Percentiles rank a stretch among this genome's conserved stretches.
These are phyloP conservation scores for Vitis vinifera DNA, from an alignment of 164 flowering plant species.

Conservation along the genomic window ASM3070453v1 NC_081807.1:1450501-1451000, in stretches of 20 bases:
- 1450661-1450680: not conserved
- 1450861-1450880: constrained; percentile 73
- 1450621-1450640: too few relatives aligned
- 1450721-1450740: too few relatives aligned
- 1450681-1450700: too few relatives aligned
- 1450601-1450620: constrained; percentile 7
- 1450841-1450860: constrained; percentile 25
- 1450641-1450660: not conserved
- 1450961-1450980: constrained; percentile 74
- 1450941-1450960: constrained; percentile 57
- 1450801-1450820: not conserved
- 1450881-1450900: constrained; percentile 65
- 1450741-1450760: too few relatives aligned
- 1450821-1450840: not conserved
- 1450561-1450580: constrained; percentile 3
- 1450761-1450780: too few relatives aligned
- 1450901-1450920: constrained; percentile 73
- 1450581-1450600: constrained; percentile 9
- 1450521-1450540: constrained; percentile 23
- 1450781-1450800: not conserved
- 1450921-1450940: constrained; percentile 48
- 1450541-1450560: not conserved
- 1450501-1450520: constrained; percentile 16
- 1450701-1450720: too few relatives aligned
- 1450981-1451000: constrained; percentile 63